These are phyloP conservation scores for Plasmodium inui DNA, from an alignment of 169 alveolate genomes.

Conservation along the genomic window DNA sequence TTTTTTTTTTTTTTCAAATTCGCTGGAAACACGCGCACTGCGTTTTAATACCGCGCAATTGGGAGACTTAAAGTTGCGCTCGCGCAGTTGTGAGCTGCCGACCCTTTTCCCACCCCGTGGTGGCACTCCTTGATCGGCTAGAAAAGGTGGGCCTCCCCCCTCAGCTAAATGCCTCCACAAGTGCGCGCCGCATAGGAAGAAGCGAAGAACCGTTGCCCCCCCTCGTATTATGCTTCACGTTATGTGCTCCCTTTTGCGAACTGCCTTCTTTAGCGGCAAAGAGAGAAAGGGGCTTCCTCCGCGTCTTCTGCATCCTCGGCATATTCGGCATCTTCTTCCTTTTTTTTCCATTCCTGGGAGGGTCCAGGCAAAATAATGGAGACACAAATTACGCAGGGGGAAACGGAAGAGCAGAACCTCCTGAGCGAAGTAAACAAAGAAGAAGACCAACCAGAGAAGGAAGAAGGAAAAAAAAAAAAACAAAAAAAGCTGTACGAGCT, in stretches of 20 bases:
- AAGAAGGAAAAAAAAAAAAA: not conserved
- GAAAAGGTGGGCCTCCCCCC: not conserved
- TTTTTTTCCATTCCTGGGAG: not conserved
- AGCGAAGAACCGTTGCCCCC: not conserved
- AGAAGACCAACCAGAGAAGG: not conserved
- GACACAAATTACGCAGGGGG: not conserved
- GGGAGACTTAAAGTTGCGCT: not conserved
- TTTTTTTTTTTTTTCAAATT: not conserved
- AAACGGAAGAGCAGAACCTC: not conserved
- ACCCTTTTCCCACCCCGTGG: not conserved
- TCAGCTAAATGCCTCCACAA: not conserved
- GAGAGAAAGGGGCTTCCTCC: not conserved
- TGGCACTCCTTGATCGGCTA: not conserved
- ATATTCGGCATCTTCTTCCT: not conserved
- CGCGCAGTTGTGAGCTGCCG: not conserved
- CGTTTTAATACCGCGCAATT: not conserved
- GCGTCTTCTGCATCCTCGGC: not conserved
- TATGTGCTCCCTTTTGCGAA: not conserved
- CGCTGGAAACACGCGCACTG: not conserved
- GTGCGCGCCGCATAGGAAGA: not conserved
- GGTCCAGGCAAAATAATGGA: conserved; percentile 9
- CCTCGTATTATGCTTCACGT: not conserved
- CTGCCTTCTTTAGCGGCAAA: not conserved
- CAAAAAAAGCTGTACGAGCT: conserved; percentile 21
- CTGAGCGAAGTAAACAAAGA: not conserved